Evolutionary conservation across 2,329 filamentous ascomycete genomes (phyloP), one percentile per base, ranked within the genome.

Genomic region (Emergomyces africanus): DNA sequence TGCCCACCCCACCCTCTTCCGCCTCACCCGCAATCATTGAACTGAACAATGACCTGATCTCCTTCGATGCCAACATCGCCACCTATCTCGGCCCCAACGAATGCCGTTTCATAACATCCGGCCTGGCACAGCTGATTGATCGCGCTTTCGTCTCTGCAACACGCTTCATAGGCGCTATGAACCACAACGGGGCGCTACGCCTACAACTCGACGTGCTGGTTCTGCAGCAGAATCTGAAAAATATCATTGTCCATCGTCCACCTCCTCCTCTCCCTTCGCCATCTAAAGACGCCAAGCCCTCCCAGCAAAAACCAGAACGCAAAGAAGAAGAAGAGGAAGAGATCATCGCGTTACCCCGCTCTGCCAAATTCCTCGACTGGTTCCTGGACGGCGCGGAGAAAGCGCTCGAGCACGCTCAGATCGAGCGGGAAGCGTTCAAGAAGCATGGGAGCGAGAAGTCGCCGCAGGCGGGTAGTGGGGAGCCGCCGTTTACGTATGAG

Each of bases 131-230:
- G 20, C 83, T 97, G 23, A 87, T 94, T 65, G 91, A 95, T 70
- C 79, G 80, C 9, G 88, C 87, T 68, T 83, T 97, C 2, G 83
- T 96, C 42, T 78, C 84, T 61, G 88, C 88, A 63, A 83, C 85
- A 1, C 77, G 80, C 20, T 81, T 83, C 68, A 87, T 92, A 50
- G 84, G 85, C 55, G 85, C 87, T 8, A 92, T 99, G 85, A 96
- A 99, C 71, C 77, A 75, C 42, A 83, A 87, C 66, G 94, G 94
- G 48, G 89, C 86, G 61, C 84, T 85, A n/a, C 83, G 90, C 42
- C 90, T 99, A 83, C 87, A 90, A 71, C 83, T 97, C 67, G 96
- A 99, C 71, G 90, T 96, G 54, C 81, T 96, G 28, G 94, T 99
- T 46, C 78, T 99, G 57, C 92, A 97, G 74, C 94, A 99, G 71